Evolutionary conservation across 148 eudicot species (phyloP).

Genomic region (Persicaria tinctoria): DNA sequence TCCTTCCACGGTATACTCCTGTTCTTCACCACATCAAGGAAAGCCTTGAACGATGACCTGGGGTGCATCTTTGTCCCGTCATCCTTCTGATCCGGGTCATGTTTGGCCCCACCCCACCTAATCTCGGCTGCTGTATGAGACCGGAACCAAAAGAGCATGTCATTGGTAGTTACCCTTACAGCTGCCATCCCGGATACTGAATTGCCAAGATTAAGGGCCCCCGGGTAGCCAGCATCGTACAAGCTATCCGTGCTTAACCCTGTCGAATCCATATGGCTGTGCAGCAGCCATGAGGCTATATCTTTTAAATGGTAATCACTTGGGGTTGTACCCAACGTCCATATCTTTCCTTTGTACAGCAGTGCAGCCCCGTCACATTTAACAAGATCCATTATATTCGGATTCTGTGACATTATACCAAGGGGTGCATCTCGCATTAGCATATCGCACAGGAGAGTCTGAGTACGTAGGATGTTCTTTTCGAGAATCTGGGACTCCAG

Average conservation of each 20-base stretch:
- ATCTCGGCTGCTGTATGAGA: constrained; percentile 77
- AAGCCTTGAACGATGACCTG: constrained; percentile 88
- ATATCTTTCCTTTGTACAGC: constrained; percentile 45
- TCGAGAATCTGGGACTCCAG: constrained; percentile 72
- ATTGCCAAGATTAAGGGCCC: constrained; percentile 64
- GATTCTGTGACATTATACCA: constrained; percentile 74
- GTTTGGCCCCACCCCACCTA: constrained; percentile 93
- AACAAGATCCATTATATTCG: constrained; percentile 91
- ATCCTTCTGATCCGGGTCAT: constrained; percentile 59
- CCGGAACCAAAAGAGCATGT: constrained; percentile 94
- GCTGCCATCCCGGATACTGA: constrained; percentile 87
- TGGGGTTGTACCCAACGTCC: constrained; percentile 65
- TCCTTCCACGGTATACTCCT: constrained; percentile 89
- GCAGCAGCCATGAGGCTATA: constrained; percentile 64
- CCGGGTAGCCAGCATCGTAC: constrained; percentile 84
- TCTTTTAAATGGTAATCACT: constrained; percentile 58
- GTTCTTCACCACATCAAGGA: constrained; percentile 78
- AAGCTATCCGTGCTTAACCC: constrained; percentile 94
- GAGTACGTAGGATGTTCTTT: constrained; percentile 82
- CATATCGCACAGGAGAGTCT: constrained; percentile 89
- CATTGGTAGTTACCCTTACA: constrained; percentile 52
- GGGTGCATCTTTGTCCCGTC: constrained; percentile 87
- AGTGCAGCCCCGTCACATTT: constrained; percentile 91
- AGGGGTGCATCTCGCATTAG: constrained; percentile 82
- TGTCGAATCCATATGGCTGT: constrained; percentile 72